Percentiles rank a stretch among this genome's conserved stretches.
Conservation (phyloP, 1,139 yeast species). For the Pichia sp. region DNA sequence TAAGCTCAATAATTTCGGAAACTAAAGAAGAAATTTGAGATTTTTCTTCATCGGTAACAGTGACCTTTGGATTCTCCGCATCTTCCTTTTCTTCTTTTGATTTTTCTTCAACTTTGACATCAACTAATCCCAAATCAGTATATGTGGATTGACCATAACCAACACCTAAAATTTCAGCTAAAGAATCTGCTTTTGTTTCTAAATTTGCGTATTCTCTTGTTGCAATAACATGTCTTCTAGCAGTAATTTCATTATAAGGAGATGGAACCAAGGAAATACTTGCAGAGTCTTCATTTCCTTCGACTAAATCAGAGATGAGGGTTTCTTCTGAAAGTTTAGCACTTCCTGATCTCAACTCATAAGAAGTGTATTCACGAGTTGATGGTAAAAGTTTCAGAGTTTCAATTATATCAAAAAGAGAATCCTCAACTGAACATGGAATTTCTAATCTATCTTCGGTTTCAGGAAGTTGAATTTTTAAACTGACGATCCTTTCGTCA, state of each 20-base stretch:
- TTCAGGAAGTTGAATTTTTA: constrained; percentile 26
- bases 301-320: constrained; percentile 16
- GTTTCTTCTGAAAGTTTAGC: constrained; percentile 10
- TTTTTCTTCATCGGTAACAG: constrained; percentile 31
- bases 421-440: constrained; percentile 37
- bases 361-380: constrained; percentile 58
- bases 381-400: constrained; percentile 49
- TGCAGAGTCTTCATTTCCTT: constrained; percentile 25
- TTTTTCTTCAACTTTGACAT: constrained; percentile 16
- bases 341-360: constrained; percentile 33
- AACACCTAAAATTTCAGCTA: constrained; percentile 30
- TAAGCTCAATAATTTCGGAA: constrained; percentile 14
- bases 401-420: constrained; percentile 54
- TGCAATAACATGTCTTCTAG: constrained; percentile 41
- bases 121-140: constrained; percentile 28
- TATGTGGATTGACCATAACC: constrained; percentile 39
- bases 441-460: constrained; percentile 31
- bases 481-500: constrained; percentile 17
- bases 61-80: constrained; percentile 8
- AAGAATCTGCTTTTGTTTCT: constrained; percentile 19
- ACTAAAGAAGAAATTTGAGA: constrained; percentile 23
- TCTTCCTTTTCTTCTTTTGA: constrained; percentile 14
- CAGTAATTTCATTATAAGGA: constrained; percentile 41
- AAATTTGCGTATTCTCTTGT: constrained; percentile 44
- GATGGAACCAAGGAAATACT: constrained; percentile 25